These are phyloP conservation scores for Lentinula lateritia DNA, from an alignment of 768 basidiomycete genomes.

Conservation along the genomic window DNA sequence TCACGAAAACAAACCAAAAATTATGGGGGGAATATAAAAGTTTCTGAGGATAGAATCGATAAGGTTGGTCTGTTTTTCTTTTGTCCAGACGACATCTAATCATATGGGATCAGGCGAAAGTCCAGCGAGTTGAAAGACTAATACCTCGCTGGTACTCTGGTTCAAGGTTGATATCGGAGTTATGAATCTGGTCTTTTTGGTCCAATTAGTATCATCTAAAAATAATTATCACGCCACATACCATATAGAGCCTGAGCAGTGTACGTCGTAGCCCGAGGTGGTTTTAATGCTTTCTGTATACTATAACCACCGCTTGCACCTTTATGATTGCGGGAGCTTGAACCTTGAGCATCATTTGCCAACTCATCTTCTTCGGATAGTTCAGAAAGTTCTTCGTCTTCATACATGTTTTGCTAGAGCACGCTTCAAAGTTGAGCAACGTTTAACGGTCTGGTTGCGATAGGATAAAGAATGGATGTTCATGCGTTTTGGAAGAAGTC, in stretches of 20 bases:
- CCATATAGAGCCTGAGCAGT: constrained; percentile 59
- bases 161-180: constrained; percentile 60
- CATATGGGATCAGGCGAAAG: background rate
- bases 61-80: constrained; percentile 66
- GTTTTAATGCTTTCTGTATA: constrained; percentile 42
- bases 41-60: constrained; percentile 78
- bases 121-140: background rate
- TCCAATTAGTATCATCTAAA: background rate
- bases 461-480: too few species aligned
- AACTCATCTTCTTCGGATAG: constrained; percentile 6
- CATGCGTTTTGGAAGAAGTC: too few species aligned
- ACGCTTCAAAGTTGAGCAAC: background rate
- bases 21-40: constrained; percentile 71
- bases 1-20: constrained; percentile 37
- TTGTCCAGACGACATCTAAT: constrained; percentile 78
- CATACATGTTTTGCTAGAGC: background rate
- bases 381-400: background rate
- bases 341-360: background rate
- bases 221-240: constrained; percentile 16
- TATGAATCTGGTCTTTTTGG: constrained; percentile 39
- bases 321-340: background rate
- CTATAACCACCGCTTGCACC: constrained; percentile 14
- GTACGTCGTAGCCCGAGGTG: constrained; percentile 58
- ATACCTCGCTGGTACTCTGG: constrained; percentile 78
- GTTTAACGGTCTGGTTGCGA: too few species aligned